phyloP scores from a whole-genome alignment of 805 yeast genomes.

The Teunomyces lycoperdinae region DNA sequence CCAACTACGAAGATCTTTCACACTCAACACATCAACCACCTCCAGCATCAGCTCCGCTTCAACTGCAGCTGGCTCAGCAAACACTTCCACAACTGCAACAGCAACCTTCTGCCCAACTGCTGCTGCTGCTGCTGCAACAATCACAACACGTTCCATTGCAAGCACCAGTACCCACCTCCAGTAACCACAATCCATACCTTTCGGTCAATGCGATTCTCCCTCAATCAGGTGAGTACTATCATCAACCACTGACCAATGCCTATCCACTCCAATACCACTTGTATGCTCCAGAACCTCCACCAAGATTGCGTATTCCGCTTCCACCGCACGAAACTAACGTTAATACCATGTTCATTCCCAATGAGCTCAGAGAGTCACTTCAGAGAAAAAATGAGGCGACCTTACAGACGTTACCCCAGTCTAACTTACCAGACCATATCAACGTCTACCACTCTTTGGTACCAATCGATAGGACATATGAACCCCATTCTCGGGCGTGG shows the following conservation, averaged over 20 bases:
- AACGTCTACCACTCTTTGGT: slow-evolving; percentile 75
- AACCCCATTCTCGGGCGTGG: slow-evolving; percentile 36
- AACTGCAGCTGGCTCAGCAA: not conserved
- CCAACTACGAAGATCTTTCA: slow-evolving; percentile 6
- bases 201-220: slow-evolving; percentile 11
- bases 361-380: slow-evolving; percentile 66
- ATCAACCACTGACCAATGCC: slow-evolving; percentile 15
- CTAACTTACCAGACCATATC: slow-evolving; percentile 55
- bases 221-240: slow-evolving; percentile 19
- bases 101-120: not conserved
- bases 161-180: not conserved
- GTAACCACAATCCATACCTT: slow-evolving; percentile 26
- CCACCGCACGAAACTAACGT: slow-evolving; percentile 71
- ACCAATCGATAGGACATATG: slow-evolving; percentile 60
- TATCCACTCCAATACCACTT: slow-evolving; percentile 76
- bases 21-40: not conserved
- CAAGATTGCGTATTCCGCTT: slow-evolving; percentile 57
- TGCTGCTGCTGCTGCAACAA: not conserved
- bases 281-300: slow-evolving; percentile 88
- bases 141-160: not conserved
- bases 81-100: not conserved
- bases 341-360: slow-evolving; percentile 68
- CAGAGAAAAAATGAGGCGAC: slow-evolving; percentile 78
- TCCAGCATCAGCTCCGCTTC: not conserved
- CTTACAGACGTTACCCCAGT: slow-evolving; percentile 56